Evolutionary conservation across 306 rosid genomes (phyloP), one percentile per base, ranked within the genome.

Genomic region (Argentina anserina): DNA sequence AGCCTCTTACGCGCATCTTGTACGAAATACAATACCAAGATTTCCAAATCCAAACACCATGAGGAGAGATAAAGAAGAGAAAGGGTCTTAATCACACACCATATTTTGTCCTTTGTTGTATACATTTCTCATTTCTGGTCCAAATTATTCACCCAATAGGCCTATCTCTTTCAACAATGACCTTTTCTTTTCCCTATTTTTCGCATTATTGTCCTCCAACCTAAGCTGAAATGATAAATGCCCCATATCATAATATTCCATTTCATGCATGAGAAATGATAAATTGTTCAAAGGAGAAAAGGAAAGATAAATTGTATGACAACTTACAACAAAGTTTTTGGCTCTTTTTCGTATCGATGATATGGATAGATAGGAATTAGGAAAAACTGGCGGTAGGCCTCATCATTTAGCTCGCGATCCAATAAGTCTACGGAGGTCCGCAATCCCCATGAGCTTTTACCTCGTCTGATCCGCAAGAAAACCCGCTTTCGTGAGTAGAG

Each of bases 91-190:
- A 67, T 50, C 61, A 21, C 56, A 28, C 63, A 28, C 73, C 50
- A 20, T 14, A 55, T 20, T 66, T 67, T 53, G 65, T 75, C 50
- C 42, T 3, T 75, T 75, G 9, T 31, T 41, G n/a, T 33, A 55
- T 33, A 29, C 73, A 37, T 67, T 67, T 75, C 23, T 75, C 73
- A 37, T 67, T 67, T 75, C 23, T 75, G 60, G 79, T 75, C 79
- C 79, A 75, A 53, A 55, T 67, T 37, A 70, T 77, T 77, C 41
- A 8, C 55, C 36, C 65, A 60, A 33, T 33, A 33, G 36, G 36
- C 36, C 36, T 2, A 12, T 23, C 67, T 6, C 43, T 20, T 18
- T 52, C 39, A 36, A 31, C 40, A 26, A 43, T 70, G 70, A 46
- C 75, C 40, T 67, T 67, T 46, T 46, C 58, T 25, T 67, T 20